These are phyloP conservation scores for Phlyctochytrium planicorne DNA, from an alignment of 192 early-diverging fungal genomes.

Conservation along the genomic window DNA sequence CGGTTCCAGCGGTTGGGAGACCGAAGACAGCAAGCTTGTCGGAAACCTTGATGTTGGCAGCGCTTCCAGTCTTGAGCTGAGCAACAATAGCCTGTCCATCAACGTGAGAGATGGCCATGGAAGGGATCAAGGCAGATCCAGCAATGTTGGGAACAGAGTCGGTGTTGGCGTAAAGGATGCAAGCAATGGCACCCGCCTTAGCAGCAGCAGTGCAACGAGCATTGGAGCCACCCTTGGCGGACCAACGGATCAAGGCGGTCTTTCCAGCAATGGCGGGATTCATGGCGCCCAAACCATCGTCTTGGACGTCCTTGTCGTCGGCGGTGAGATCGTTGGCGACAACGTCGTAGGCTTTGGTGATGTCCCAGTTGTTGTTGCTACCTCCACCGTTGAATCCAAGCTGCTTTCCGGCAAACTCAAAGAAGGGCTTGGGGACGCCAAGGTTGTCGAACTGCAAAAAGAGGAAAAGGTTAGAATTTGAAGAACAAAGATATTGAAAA, in stretches of 20 bases:
- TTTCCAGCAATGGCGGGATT: not conserved
- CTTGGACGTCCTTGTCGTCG: not conserved
- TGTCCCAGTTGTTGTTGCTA: not conserved
- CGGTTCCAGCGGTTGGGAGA: slow-evolving; percentile 55
- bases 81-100: slow-evolving; percentile 22
- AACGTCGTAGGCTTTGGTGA: not conserved
- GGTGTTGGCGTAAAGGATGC: slow-evolving; percentile 18
- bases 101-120: slow-evolving; percentile 7
- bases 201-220: slow-evolving; percentile 9
- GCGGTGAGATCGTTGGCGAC: slow-evolving; percentile 2
- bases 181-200: slow-evolving; percentile 7
- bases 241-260: slow-evolving; percentile 16
- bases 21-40: slow-evolving; percentile 40
- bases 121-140: slow-evolving; percentile 14
- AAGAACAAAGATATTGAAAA: slow-evolving; percentile 17
- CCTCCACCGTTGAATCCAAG: not conserved
- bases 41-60: slow-evolving; percentile 44
- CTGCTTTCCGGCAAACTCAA: not conserved
- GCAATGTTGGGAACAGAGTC: not conserved
- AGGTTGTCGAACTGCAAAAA: slow-evolving; percentile 2
- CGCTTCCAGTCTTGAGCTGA: slow-evolving; percentile 27
- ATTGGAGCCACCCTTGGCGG: slow-evolving; percentile 1
- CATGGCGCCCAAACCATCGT: not conserved
- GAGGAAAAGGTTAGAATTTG: slow-evolving; percentile 4
- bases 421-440: not conserved